These are phyloP conservation scores for Mimosa bimucronata DNA, from an alignment of 306 rosid species.

Conservation along the genomic window DNA sequence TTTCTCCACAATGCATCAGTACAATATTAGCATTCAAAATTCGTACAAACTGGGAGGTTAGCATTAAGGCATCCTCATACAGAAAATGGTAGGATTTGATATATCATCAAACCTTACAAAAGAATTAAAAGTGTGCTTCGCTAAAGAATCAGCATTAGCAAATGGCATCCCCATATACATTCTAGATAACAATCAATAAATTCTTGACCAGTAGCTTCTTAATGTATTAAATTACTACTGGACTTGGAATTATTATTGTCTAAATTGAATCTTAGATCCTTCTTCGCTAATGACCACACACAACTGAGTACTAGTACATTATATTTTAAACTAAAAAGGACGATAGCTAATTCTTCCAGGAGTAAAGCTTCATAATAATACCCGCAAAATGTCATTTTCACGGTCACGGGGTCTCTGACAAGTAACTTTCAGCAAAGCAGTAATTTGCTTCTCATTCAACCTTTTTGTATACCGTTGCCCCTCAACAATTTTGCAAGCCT, in stretches of 20 bases:
- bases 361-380: constrained; percentile 34
- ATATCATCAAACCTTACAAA: background rate
- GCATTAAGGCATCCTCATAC: background rate
- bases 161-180: background rate
- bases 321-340: background rate
- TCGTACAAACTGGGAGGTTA: background rate
- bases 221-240: constrained; percentile 2
- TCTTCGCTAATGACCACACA: constrained; percentile 7
- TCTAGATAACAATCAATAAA: background rate
- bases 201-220: background rate
- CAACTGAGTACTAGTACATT: background rate
- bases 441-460: constrained; percentile 94
- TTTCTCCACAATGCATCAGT: background rate
- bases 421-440: constrained; percentile 85
- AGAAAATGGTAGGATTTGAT: background rate
- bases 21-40: background rate
- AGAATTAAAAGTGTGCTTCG: background rate
- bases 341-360: background rate
- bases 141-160: background rate
- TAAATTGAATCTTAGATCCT: background rate
- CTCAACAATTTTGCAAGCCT: constrained; percentile 99
- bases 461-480: constrained; percentile 95
- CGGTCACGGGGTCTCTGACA: constrained; percentile 98
- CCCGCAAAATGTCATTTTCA: constrained; percentile 90
- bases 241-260: background rate